Evolutionary conservation across 1,284 basidiomycete species (phyloP), one percentile per base, ranked within the genome.

Genomic region (Neolentinus lepideus): DNA sequence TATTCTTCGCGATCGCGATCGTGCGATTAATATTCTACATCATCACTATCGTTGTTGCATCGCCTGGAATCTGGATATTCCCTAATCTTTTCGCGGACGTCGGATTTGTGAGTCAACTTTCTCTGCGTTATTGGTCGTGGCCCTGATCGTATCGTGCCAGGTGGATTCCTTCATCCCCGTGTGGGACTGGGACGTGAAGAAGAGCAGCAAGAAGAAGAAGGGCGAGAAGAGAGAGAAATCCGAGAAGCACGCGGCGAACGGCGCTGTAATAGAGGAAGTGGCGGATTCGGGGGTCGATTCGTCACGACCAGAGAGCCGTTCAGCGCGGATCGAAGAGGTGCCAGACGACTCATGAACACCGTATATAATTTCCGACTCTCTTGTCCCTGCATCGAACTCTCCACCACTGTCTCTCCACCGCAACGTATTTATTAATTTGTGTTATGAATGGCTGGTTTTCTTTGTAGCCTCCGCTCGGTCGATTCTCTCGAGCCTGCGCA

Each of bases 11-110:
- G 4, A 83, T 98, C 60, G 94, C 95, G 3, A 87, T 99, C 62
- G 78, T 99, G 59, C 82, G 97, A 50, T 78, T 99, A 59, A 92
- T 99, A 65, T 89, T 98, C 71, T 99, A 94, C 75, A 82, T 94
- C 69, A 84, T 96, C 65, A 95, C 96, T n/a, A 71, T 95, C 62
- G 73, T 99, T 62, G 83, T 85, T 51, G 85, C 84, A 27, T 84
- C 87, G 57, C 94, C 94, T 16, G 97, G 96, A 33, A 97, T 99
- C 58, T 99, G 96, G 96, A 90, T 99, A 75, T 99, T 98, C 79
- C 96, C 97, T 0, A 92, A 98, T 68, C 75, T 99, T 50, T 99
- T 99, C 65, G 96, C 96, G 31, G 96, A 99, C 67, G 97, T 99
- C 56, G 96, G 97, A 69, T 97, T 99, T 69, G 96, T 98, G 67